phyloP scores from a whole-genome alignment of 2,329 filamentous ascomycete genomes.

The Fusarium continuum region DNA sequence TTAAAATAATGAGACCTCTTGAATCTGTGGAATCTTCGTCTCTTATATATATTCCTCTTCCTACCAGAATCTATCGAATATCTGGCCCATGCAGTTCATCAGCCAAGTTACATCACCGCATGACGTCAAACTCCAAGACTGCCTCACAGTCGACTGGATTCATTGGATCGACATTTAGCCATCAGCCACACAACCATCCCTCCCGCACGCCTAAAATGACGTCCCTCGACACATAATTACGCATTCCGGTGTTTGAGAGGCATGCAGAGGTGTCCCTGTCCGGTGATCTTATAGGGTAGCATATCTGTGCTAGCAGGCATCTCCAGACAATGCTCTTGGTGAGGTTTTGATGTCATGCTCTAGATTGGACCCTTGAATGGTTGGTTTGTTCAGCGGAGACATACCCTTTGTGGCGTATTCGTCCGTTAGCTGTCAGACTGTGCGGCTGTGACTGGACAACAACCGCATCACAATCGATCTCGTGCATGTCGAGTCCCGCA shows the following conservation, averaged over 20 bases:
- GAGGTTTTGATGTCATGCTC: constrained; percentile 30
- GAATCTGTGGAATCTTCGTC: constrained; percentile 2
- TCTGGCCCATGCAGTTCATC: constrained; percentile 15
- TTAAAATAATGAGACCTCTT: neutral
- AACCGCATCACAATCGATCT: constrained; percentile 4
- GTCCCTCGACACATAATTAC: constrained; percentile 35
- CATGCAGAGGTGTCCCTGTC: constrained; percentile 10
- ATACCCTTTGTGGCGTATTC: constrained; percentile 9
- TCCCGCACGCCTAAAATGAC: constrained; percentile 33
- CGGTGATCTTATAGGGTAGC: constrained; percentile 19
- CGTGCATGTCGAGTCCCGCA: constrained; percentile 9
- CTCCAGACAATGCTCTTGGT: neutral
- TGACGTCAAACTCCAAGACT: constrained; percentile 38
- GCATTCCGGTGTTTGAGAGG: constrained; percentile 22
- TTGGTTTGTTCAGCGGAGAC: neutral
- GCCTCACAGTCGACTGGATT: constrained; percentile 13
- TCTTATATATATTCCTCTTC: constrained; percentile 14
- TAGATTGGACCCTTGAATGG: constrained; percentile 22
- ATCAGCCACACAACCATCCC: constrained; percentile 29
- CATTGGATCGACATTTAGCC: constrained; percentile 15
- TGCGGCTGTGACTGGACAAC: constrained; percentile 25
- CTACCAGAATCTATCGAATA: constrained; percentile 14
- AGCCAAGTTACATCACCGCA: constrained; percentile 20
- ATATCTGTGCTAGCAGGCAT: constrained; percentile 19
- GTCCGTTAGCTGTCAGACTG: constrained; percentile 27